These are phyloP conservation scores for Yamadazyma dendronema DNA, from an alignment of 1,139 yeast genomes.

Conservation along the genomic window DNA sequence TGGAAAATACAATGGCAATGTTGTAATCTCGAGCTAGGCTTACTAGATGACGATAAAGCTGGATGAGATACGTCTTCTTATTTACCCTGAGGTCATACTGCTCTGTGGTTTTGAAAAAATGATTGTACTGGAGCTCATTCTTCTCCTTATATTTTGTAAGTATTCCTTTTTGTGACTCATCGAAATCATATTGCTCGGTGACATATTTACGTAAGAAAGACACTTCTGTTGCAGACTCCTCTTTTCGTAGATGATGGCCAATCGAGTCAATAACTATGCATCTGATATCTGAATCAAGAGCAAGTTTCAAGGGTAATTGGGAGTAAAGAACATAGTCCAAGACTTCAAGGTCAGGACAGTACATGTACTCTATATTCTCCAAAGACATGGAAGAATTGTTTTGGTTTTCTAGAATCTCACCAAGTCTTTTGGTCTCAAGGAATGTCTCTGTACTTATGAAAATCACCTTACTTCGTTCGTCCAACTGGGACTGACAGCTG, in stretches of 20 bases:
- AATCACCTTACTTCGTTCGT: slow-evolving; percentile 41
- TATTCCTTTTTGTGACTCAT: slow-evolving; percentile 14
- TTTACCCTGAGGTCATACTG: slow-evolving; percentile 29
- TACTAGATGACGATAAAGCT: slow-evolving; percentile 49
- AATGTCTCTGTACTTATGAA: slow-evolving; percentile 77
- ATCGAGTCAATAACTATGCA: slow-evolving; percentile 77
- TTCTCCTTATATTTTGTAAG: slow-evolving; percentile 20
- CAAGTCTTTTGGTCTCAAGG: slow-evolving; percentile 61
- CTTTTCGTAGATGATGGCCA: slow-evolving; percentile 81
- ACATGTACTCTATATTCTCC: slow-evolving; percentile 56
- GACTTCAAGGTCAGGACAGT: slow-evolving; percentile 66
- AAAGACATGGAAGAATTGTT: slow-evolving; percentile 34
- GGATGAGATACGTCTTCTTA: slow-evolving; percentile 43
- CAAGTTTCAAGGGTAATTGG: slow-evolving; percentile 62
- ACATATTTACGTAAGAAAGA: slow-evolving; percentile 25
- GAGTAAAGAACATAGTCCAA: slow-evolving; percentile 73
- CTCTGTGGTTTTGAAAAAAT: slow-evolving; percentile 24
- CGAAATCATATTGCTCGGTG: slow-evolving; percentile 20
- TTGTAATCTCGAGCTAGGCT: slow-evolving; percentile 46
- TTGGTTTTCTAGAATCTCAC: slow-evolving; percentile 19
- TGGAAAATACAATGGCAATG: slow-evolving; percentile 69
- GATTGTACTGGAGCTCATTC: slow-evolving; percentile 29
- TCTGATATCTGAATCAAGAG: slow-evolving; percentile 32
- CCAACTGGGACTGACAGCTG: slow-evolving; percentile 53
- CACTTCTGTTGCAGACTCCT: slow-evolving; percentile 41